Evolutionary conservation across 2,329 filamentous ascomycete species (phyloP).

Genomic region (Aspergillus awamori): DNA sequence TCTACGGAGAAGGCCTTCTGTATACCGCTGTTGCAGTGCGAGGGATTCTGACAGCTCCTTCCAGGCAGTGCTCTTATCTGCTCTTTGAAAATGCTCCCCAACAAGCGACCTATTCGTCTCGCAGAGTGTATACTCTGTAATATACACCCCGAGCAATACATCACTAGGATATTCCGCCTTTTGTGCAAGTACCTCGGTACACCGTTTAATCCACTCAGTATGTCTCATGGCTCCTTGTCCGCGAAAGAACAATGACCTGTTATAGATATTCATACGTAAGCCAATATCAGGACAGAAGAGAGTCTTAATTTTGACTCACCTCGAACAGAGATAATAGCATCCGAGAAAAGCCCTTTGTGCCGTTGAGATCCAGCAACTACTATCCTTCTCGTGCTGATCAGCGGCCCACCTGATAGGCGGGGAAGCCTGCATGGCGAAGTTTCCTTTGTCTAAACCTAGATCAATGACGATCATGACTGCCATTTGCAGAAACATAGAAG

Average conservation of each 20-base stretch:
- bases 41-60: not conserved
- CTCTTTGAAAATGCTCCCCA: not conserved
- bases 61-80: not conserved
- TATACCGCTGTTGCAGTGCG: not conserved
- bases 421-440: not conserved
- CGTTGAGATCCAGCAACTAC: not conserved
- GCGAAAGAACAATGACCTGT: constrained; percentile 12
- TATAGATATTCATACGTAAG: not conserved
- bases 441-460: not conserved
- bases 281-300: no score
- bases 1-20: constrained; percentile 2
- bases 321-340: constrained; percentile 11
- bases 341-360: constrained; percentile 13
- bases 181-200: not conserved
- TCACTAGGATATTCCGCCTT: constrained; percentile 13
- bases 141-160: constrained; percentile 5
- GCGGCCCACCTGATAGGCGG: not conserved
- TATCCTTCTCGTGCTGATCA: not conserved
- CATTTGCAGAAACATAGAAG: constrained; percentile 11
- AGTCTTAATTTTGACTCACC: not conserved
- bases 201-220: constrained; percentile 12
- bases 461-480: constrained; percentile 2
- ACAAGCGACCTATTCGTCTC: no score
- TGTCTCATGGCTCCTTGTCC: constrained; percentile 11
- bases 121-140: not conserved